These are phyloP conservation scores for Aspergillus oerlinghausenensis DNA, from an alignment of 2,329 filamentous ascomycete genomes.

Conservation along the genomic window DNA sequence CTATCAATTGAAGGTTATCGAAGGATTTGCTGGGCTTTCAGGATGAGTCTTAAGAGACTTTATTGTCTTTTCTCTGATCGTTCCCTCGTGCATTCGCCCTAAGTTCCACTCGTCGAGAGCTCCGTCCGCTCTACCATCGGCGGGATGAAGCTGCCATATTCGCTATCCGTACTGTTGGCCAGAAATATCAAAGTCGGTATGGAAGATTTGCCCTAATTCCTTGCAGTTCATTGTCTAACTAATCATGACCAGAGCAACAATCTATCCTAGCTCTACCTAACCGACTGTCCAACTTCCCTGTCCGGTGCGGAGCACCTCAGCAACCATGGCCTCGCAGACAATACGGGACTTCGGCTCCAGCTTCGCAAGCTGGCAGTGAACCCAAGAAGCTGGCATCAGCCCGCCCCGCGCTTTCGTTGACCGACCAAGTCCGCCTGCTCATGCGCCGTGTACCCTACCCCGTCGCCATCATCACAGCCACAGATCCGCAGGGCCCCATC, in stretches of 20 bases:
- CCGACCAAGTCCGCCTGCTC: slow-evolving; percentile 39
- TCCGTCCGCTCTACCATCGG: slow-evolving; percentile 8
- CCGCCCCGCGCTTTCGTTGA: slow-evolving; percentile 11
- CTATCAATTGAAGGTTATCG: slow-evolving; percentile 3
- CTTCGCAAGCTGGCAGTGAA: not conserved
- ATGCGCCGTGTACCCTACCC: slow-evolving; percentile 55
- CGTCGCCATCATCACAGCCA: slow-evolving; percentile 53
- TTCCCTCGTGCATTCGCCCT: slow-evolving; percentile 5
- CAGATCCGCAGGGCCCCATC: slow-evolving; percentile 27
- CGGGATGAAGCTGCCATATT: slow-evolving; percentile 30
- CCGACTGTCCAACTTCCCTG: not conserved
- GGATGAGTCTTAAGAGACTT: slow-evolving; percentile 15
- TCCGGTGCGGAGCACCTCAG: not conserved
- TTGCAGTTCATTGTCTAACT: not conserved
- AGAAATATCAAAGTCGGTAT: not conserved
- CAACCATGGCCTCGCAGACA: not conserved
- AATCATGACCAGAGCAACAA: not conserved
- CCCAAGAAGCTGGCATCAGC: not conserved
- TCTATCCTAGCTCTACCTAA: not conserved
- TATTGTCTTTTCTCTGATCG: slow-evolving; percentile 3
- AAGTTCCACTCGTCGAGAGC: slow-evolving; percentile 7
- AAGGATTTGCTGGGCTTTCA: slow-evolving; percentile 7
- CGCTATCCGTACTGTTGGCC: slow-evolving; percentile 15
- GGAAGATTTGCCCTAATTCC: not conserved
- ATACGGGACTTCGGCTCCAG: not conserved